Conservation (phyloP, 768 basidiomycete species). For the Lentinula aciculospora region DNA sequence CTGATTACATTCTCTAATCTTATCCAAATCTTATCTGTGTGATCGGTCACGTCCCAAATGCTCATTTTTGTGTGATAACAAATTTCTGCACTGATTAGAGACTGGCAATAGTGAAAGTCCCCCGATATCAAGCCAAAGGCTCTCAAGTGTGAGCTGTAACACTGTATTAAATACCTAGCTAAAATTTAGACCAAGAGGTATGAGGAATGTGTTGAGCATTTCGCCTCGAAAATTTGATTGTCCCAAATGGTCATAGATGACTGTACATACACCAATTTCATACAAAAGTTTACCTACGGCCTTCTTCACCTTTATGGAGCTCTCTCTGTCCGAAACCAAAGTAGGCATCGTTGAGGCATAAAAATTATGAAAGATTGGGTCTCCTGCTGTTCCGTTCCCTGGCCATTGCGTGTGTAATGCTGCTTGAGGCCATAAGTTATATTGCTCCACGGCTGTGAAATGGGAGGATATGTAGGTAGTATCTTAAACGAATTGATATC, state of each 20-base stretch:
- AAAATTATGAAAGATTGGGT: conserved; percentile 25
- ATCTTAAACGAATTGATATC: conserved; percentile 14
- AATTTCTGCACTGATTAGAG: neutral
- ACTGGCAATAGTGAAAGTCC: no score
- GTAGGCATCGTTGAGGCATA: conserved; percentile 18
- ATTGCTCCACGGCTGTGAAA: conserved; percentile 25
- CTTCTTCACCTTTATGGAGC: conserved; percentile 21
- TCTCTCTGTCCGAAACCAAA: conserved; percentile 18
- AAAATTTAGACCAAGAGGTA: no score
- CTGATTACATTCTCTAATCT: neutral
- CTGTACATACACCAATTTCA: conserved; percentile 29
- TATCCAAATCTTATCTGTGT: neutral
- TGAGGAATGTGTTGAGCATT: no score
- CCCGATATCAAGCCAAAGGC: no score
- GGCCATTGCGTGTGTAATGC: conserved; percentile 27
- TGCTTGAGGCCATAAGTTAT: conserved; percentile 30
- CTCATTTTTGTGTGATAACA: neutral
- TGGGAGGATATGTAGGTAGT: conserved; percentile 20
- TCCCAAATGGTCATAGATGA: no score
- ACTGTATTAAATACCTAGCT: no score
- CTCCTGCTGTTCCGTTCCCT: conserved; percentile 23
- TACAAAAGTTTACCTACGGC: conserved; percentile 28
- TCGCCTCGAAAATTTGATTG: no score
- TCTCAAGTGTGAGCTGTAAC: no score
- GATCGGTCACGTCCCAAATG: neutral